Conservation (phyloP, 306 rosid genomes). For the Corylus americana region DNA sequence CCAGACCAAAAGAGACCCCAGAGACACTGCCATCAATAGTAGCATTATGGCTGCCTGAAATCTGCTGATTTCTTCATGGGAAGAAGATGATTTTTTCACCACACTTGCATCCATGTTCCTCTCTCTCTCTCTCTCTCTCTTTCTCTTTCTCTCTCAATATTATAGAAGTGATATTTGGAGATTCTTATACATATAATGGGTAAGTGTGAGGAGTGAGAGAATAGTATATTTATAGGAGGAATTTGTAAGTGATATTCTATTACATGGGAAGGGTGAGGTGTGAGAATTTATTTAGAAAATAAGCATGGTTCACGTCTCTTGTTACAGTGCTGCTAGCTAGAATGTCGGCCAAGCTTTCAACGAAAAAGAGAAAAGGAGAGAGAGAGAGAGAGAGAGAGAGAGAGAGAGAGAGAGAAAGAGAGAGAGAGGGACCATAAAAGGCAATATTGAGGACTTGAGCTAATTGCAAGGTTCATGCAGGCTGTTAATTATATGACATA, state of each 20-base stretch:
- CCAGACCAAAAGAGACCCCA: constrained; percentile 57
- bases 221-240: constrained; percentile 42
- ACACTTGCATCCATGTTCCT: constrained; percentile 21
- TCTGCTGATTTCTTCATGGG: constrained; percentile 17
- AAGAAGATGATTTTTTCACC: constrained; percentile 18
- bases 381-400: no score
- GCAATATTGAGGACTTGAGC: no score
- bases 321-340: not conserved
- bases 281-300: not conserved
- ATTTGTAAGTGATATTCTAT: constrained; percentile 8
- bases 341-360: not conserved
- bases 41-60: constrained; percentile 38
- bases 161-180: not conserved
- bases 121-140: constrained; percentile 19
- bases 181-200: not conserved
- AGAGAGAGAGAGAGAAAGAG: not conserved
- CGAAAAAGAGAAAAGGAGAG: not conserved
- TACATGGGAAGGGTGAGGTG: not conserved
- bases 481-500: no score
- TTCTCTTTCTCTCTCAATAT: not conserved
- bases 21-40: constrained; percentile 34
- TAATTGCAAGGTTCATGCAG: no score
- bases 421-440: no score
- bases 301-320: constrained; percentile 29
- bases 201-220: constrained; percentile 16